Percentiles rank a stretch among this genome's conserved stretches.
Evolutionary conservation across 768 basidiomycete species (phyloP).

Genomic region (Dacryopinax primogenitus): DNA sequence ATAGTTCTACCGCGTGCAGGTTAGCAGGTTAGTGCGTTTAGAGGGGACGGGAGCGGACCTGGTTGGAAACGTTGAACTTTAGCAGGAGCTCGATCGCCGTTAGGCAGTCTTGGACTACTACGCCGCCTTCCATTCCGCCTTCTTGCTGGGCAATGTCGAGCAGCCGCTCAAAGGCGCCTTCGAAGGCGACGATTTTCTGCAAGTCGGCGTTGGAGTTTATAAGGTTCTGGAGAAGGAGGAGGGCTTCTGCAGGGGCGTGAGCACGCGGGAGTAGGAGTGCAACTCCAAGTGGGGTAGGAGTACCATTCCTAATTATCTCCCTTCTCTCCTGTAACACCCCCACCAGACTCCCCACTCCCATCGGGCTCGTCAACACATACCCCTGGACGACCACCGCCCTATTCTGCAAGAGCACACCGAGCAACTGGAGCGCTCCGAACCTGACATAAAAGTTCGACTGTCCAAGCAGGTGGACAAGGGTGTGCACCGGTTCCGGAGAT

Average conservation of each 20-base stretch:
- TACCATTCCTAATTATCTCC: constrained; percentile 82
- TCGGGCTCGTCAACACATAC: constrained; percentile 80
- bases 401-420: constrained; percentile 68
- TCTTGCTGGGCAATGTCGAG: constrained; percentile 78
- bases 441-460: constrained; percentile 70
- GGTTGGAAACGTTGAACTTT: constrained; percentile 88
- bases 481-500: constrained; percentile 54
- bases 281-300: constrained; percentile 16
- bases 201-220: constrained; percentile 82
- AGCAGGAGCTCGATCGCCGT: constrained; percentile 74
- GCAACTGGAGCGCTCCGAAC: constrained; percentile 68
- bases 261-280: constrained; percentile 7
- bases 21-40: constrained; percentile 9
- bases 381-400: constrained; percentile 68
- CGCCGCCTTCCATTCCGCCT: constrained; percentile 84
- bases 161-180: constrained; percentile 90
- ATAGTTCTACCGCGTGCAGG: constrained; percentile 55
- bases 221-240: constrained; percentile 67
- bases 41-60: constrained; percentile 38
- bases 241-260: constrained; percentile 45
- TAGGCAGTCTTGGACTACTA: constrained; percentile 74
- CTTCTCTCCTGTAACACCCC: constrained; percentile 68
- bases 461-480: constrained; percentile 60
- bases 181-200: constrained; percentile 92
- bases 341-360: constrained; percentile 60